Conservation (phyloP, 1,284 basidiomycete genomes). For the Schizopora paradoxa region DNA sequence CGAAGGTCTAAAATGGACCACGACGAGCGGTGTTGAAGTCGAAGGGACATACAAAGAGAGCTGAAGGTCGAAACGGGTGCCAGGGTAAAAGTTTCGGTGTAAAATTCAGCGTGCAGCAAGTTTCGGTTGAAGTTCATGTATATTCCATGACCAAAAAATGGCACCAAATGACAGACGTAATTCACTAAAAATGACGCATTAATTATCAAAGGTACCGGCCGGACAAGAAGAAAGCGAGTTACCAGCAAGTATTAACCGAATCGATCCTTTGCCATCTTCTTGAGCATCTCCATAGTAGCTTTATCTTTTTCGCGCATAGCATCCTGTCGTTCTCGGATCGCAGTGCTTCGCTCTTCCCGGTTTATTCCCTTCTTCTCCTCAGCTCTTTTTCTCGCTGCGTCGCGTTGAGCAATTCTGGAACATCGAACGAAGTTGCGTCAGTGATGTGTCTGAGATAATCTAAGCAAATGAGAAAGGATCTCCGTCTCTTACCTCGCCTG, state of each 20-base stretch:
- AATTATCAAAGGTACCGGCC: too few relatives aligned
- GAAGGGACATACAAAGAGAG: too few relatives aligned
- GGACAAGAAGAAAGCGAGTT: background rate
- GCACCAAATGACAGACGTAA: too few relatives aligned
- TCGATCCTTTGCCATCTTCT: constrained; percentile 67
- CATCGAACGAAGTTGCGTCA: constrained; percentile 11
- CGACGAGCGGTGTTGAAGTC: too few relatives aligned
- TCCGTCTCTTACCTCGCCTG: constrained; percentile 48
- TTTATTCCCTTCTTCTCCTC: constrained; percentile 41
- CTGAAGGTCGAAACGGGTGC: too few relatives aligned
- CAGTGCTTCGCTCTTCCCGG: constrained; percentile 43
- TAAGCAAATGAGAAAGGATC: constrained; percentile 7
- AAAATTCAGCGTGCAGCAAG: too few relatives aligned
- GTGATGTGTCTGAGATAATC: background rate
- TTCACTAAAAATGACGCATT: too few relatives aligned
- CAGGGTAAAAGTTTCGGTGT: too few relatives aligned
- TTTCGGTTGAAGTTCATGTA: too few relatives aligned
- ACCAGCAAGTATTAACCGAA: constrained; percentile 44
- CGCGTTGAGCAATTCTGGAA: constrained; percentile 58
- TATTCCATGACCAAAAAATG: too few relatives aligned
- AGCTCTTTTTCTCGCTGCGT: constrained; percentile 53
- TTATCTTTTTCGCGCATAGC: constrained; percentile 67
- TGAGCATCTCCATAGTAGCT: constrained; percentile 82
- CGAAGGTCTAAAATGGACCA: too few relatives aligned
- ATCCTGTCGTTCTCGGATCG: constrained; percentile 46